Conservation (phyloP, 177 flowering plant species). For the Vitis hybrid region DNA sequence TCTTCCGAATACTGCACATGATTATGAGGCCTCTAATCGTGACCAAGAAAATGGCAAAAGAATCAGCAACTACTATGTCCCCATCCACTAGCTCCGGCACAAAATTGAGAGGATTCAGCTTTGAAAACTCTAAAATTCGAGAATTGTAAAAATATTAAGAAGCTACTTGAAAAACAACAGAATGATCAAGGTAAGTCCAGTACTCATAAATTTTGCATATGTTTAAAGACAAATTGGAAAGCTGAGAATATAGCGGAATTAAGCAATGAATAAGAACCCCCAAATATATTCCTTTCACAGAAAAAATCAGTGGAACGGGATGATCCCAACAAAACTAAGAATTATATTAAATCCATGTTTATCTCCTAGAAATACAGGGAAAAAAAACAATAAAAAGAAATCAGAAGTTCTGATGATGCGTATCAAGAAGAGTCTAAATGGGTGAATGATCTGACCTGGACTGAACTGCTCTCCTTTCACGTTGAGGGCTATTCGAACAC, state of each 20-base stretch:
- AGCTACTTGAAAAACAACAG: neutral
- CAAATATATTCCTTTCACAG: no score
- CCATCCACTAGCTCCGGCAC: conserved; percentile 82
- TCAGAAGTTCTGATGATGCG: no score
- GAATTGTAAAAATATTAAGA: neutral
- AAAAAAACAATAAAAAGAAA: neutral
- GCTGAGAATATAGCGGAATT: no score
- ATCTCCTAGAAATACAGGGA: neutral
- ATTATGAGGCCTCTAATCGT: neutral
- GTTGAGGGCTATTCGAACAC: no score
- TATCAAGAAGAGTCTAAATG: neutral
- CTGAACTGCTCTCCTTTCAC: conserved; percentile 69
- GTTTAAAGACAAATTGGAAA: no score
- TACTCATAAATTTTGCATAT: no score
- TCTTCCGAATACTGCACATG: no score
- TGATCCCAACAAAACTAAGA: no score
- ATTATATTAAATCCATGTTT: no score
- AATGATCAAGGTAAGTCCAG: neutral
- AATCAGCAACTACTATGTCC: conserved; percentile 64
- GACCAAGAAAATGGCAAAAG: conserved; percentile 44
- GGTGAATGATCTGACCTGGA: conserved; percentile 45
- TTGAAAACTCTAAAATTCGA: conserved; percentile 47
- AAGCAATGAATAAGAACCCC: no score
- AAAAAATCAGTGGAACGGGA: no score
- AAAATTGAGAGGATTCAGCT: conserved; percentile 70